These are phyloP conservation scores for Carallia brachiata DNA, from an alignment of 345 rosid species.

Conservation along the genomic window DNA sequence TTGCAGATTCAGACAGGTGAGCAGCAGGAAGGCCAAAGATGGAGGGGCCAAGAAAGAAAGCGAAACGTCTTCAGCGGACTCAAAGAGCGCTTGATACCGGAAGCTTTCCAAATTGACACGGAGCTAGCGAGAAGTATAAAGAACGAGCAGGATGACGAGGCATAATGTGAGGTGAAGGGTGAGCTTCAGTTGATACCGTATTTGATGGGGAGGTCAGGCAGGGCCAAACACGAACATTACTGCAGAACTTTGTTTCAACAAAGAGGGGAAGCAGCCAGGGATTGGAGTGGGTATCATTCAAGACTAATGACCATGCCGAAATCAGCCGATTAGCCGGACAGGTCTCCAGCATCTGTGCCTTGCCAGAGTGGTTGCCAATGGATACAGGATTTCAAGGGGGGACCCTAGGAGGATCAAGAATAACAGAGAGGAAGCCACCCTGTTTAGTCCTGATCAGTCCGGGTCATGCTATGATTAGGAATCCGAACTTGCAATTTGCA, in stretches of 20 bases:
- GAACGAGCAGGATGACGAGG: background rate
- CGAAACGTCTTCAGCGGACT: background rate
- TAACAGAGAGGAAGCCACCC: slow-evolving; percentile 3
- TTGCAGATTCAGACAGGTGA: background rate
- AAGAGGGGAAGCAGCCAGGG: slow-evolving; percentile 34
- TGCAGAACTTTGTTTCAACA: slow-evolving; percentile 34
- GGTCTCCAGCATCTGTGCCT: slow-evolving; percentile 15
- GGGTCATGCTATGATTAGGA: background rate
- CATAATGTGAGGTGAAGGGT: background rate
- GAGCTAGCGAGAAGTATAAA: background rate
- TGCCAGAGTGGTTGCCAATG: slow-evolving; percentile 33
- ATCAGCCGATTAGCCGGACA: slow-evolving; percentile 29
- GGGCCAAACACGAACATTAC: slow-evolving; percentile 34
- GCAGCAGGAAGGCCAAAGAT: background rate
- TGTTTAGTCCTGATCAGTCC: slow-evolving; percentile 1
- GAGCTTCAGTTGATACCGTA: background rate
- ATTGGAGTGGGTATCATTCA: slow-evolving; percentile 38
- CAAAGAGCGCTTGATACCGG: background rate
- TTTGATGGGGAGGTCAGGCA: slow-evolving; percentile 26
- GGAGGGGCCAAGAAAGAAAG: slow-evolving; percentile 6
- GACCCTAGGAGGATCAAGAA: slow-evolving; percentile 33
- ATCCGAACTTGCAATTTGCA: no score
- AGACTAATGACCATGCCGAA: slow-evolving; percentile 25
- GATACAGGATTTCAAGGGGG: slow-evolving; percentile 33
- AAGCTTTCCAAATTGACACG: background rate